These are phyloP conservation scores for Mortierella alpina DNA, from an alignment of 192 early-diverging fungal genomes.

Conservation along the genomic window DNA sequence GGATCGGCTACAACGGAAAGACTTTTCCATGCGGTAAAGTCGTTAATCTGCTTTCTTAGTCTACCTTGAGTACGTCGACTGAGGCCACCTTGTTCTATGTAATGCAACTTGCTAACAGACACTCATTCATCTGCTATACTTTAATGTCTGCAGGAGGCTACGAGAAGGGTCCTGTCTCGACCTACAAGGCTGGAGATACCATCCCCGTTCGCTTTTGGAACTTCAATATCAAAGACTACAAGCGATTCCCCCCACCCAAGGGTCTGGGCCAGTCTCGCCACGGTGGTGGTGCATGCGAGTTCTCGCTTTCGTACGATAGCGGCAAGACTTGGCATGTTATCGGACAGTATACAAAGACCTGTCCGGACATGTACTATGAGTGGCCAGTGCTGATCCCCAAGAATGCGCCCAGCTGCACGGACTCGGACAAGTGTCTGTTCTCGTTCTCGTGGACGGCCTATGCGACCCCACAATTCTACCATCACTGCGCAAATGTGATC, in stretches of 20 bases:
- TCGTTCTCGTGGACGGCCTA: constrained; percentile 75
- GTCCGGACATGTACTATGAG: constrained; percentile 49
- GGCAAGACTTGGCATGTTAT: constrained; percentile 64
- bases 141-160: constrained; percentile 34
- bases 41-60: no score
- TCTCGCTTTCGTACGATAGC: constrained; percentile 71
- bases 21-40: constrained; percentile 47
- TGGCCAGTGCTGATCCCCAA: constrained; percentile 49
- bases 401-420: constrained; percentile 38
- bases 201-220: constrained; percentile 61
- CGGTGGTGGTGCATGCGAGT: constrained; percentile 76
- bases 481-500: constrained; percentile 76
- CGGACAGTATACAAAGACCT: constrained; percentile 50
- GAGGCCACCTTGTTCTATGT: no score
- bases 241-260: constrained; percentile 27
- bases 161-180: constrained; percentile 41
- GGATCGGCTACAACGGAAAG: constrained; percentile 41
- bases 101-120: no score
- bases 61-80: no score
- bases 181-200: constrained; percentile 60
- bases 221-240: constrained; percentile 32
- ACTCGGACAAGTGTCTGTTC: constrained; percentile 41
- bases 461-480: constrained; percentile 77
- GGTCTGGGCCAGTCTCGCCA: constrained; percentile 60
- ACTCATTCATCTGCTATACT: neutral